Percentiles rank a stretch among this genome's conserved stretches.
Conservation (phyloP, 78 protist genomes). For the Dictyostelium firmibasis region DNA sequence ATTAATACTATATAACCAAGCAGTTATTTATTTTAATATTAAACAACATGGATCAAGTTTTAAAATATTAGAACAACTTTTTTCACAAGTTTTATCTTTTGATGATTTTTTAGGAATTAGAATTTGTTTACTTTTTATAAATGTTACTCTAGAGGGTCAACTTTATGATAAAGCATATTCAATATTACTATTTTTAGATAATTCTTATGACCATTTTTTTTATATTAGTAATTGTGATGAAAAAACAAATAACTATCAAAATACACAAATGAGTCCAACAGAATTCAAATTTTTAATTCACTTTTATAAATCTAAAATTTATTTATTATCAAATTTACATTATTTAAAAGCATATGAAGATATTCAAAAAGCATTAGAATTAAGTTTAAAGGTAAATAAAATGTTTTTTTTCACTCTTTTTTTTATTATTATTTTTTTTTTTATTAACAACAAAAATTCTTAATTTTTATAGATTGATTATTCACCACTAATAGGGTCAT, state of each 20-base stretch:
- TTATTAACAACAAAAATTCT: background rate
- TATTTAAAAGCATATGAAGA: slow-evolving; percentile 25
- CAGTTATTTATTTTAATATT: slow-evolving; percentile 18
- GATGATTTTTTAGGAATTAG: slow-evolving; percentile 63
- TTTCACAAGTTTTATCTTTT: slow-evolving; percentile 31
- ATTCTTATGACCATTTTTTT: slow-evolving; percentile 36
- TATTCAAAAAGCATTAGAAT: slow-evolving; percentile 31
- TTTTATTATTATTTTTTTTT: background rate
- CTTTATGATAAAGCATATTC: slow-evolving; percentile 58
- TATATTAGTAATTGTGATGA: background rate
- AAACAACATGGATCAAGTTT: slow-evolving; percentile 27
- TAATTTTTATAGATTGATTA: slow-evolving; percentile 14
- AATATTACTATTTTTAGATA: slow-evolving; percentile 5
- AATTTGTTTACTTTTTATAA: slow-evolving; percentile 45
- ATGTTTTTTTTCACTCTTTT: background rate
- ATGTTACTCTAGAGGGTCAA: slow-evolving; percentile 13
- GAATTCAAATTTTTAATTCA: slow-evolving; percentile 67
- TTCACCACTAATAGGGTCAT: slow-evolving; percentile 35
- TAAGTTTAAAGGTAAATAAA: background rate
- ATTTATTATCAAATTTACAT: slow-evolving; percentile 30
- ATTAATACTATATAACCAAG: slow-evolving; percentile 45
- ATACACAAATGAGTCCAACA: slow-evolving; percentile 50
- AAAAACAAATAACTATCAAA: background rate
- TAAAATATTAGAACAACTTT: slow-evolving; percentile 9
- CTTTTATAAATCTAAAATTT: slow-evolving; percentile 54